Evolutionary conservation across 2,329 filamentous ascomycete genomes (phyloP).

Genomic region (Calonectria hongkongensis): DNA sequence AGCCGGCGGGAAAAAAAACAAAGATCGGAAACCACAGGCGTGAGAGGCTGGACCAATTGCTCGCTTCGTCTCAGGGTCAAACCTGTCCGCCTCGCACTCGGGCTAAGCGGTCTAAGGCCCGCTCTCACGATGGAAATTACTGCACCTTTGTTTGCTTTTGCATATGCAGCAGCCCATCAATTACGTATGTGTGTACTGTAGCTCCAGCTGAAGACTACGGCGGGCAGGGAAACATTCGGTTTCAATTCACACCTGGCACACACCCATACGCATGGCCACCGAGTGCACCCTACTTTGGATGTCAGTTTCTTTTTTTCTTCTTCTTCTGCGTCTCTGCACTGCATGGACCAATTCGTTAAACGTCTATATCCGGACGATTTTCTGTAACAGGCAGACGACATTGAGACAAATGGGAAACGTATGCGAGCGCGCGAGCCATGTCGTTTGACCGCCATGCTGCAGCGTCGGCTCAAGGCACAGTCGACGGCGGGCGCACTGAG

Average conservation of each 20-base stretch:
- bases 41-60: slow-evolving; percentile 10
- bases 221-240: not conserved
- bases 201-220: slow-evolving; percentile 18
- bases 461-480: slow-evolving; percentile 16
- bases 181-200: not conserved
- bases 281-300: not conserved
- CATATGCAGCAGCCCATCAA: not conserved
- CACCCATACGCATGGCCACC: not conserved
- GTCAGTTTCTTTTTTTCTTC: not conserved
- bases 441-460: slow-evolving; percentile 15
- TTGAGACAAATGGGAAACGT: slow-evolving; percentile 21
- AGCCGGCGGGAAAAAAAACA: slow-evolving; percentile 2
- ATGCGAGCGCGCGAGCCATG: slow-evolving; percentile 23
- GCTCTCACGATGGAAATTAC: slow-evolving; percentile 9
- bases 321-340: no score
- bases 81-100: not conserved
- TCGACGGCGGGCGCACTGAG: slow-evolving; percentile 14
- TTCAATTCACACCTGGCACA: not conserved
- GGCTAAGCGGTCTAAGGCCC: not conserved
- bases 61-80: slow-evolving; percentile 24
- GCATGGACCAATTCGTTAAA: not conserved
- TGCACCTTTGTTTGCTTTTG: slow-evolving; percentile 12
- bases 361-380: slow-evolving; percentile 9
- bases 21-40: not conserved
- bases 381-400: slow-evolving; percentile 1